These are phyloP conservation scores for Eucalyptus regnans DNA, from an alignment of 345 rosid species.

Conservation along the genomic window DNA sequence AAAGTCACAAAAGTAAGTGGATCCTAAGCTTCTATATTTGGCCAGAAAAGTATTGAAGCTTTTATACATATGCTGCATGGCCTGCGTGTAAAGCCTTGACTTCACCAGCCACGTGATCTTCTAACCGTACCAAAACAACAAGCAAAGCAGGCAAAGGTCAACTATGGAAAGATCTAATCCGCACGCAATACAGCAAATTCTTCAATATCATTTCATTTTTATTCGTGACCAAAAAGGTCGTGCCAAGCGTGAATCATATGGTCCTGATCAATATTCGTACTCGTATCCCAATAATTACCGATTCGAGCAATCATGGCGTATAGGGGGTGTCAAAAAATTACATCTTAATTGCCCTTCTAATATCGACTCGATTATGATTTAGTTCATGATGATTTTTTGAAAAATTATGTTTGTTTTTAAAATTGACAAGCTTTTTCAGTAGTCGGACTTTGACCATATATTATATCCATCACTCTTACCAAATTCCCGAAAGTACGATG, in stretches of 20 bases:
- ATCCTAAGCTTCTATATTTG: not conserved
- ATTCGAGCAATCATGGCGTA: not conserved
- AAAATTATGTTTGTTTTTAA: not conserved
- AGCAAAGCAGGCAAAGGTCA: not conserved
- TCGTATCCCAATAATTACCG: not conserved
- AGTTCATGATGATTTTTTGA: not conserved
- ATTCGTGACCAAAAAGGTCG: not conserved
- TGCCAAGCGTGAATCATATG: not conserved
- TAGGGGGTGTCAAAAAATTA: not conserved
- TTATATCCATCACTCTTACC: not conserved
- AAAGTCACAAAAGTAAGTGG: not conserved
- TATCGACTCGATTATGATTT: not conserved
- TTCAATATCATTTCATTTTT: not conserved
- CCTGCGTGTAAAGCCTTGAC: no score
- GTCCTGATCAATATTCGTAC: not conserved
- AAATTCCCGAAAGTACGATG: not conserved
- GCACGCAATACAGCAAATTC: not conserved
- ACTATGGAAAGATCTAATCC: not conserved
- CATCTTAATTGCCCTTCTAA: not conserved
- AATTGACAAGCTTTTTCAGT: not conserved
- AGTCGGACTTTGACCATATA: not conserved
- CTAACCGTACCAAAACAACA: not conserved
- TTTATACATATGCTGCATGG: no score
- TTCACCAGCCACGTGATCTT: no score
- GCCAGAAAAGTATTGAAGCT: not conserved